A percentile compares a stretch with the other conserved stretches of the same genome.
Evolutionary conservation across 2,329 filamentous ascomycete genomes (phyloP).

Genomic region (Fusarium aywerte): DNA sequence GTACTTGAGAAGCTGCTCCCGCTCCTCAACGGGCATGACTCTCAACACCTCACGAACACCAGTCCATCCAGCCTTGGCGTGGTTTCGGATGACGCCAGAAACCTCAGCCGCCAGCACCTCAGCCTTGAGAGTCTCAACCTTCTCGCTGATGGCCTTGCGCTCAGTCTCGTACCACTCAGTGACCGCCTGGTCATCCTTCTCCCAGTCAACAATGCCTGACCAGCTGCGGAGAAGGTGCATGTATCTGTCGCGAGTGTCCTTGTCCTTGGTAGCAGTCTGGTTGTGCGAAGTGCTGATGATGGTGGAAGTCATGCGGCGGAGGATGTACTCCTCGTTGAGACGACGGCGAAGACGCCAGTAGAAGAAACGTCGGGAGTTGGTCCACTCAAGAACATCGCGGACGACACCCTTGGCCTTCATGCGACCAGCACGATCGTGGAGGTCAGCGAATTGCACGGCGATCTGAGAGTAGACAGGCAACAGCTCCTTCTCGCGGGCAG

Average conservation of each 20-base stretch:
- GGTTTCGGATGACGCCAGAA: constrained; percentile 56
- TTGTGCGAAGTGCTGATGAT: constrained; percentile 47
- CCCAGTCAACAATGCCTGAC: constrained; percentile 81
- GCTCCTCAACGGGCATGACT: constrained; percentile 88
- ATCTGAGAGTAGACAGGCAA: constrained; percentile 95
- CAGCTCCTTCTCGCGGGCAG: constrained; percentile 84
- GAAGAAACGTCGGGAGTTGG: constrained; percentile 94
- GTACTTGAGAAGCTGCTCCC: constrained; percentile 80
- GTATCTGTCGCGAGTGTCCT: constrained; percentile 71
- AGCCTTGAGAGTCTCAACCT: constrained; percentile 84
- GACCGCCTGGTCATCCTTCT: constrained; percentile 82
- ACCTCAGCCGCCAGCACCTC: constrained; percentile 69
- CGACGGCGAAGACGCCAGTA: constrained; percentile 99
- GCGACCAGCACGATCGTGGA: constrained; percentile 95
- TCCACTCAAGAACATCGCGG: constrained; percentile 84
- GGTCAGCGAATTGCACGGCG: constrained; percentile 94
- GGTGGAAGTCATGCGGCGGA: constrained; percentile 81
- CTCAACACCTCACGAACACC: constrained; percentile 87
- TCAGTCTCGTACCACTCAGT: constrained; percentile 98
- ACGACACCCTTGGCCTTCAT: constrained; percentile 99
- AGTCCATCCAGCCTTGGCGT: constrained; percentile 78
- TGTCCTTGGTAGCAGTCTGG: constrained; percentile 55
- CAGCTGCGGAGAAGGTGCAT: constrained; percentile 83
- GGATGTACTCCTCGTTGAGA: constrained; percentile 96
- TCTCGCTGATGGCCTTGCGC: constrained; percentile 81